Evolutionary conservation across 2,329 filamentous ascomycete genomes (phyloP).

Genomic region (Epichloe aotearoae): DNA sequence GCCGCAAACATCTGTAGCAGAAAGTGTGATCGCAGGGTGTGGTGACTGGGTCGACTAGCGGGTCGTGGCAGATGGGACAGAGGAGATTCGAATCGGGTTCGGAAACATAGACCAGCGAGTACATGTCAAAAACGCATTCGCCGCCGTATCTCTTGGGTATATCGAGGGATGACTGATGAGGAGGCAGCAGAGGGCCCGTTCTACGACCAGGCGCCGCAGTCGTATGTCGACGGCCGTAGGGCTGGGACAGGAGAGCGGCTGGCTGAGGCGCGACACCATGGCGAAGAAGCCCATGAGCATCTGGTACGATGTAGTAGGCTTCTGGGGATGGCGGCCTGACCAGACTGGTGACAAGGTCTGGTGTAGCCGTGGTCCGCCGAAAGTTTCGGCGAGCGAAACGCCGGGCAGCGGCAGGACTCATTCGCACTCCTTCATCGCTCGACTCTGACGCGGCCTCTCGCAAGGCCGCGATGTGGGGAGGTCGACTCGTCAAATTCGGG

Average conservation of each 20-base stretch:
- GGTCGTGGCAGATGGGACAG: conserved; percentile 45
- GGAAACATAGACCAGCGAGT: conserved; percentile 29
- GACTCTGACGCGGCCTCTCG: conserved; percentile 19
- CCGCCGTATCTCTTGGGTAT: conserved; percentile 26
- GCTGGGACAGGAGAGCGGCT: conserved; percentile 2
- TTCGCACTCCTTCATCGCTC: conserved; percentile 22
- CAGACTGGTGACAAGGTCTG: conserved; percentile 26
- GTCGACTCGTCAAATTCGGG: background rate
- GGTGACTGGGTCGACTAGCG: conserved; percentile 46
- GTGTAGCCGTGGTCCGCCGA: conserved; percentile 22
- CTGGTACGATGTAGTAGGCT: conserved; percentile 18
- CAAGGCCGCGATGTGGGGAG: background rate
- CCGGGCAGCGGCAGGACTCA: conserved; percentile 22
- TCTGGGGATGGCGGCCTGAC: conserved; percentile 26
- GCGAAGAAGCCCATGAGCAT: conserved; percentile 12
- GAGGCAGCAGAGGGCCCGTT: conserved; percentile 21
- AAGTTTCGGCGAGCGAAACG: conserved; percentile 24
- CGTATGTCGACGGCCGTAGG: conserved; percentile 9
- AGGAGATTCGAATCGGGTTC: conserved; percentile 34
- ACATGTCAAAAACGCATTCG: conserved; percentile 29
- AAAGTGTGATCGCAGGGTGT: conserved; percentile 54
- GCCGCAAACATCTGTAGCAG: conserved; percentile 42
- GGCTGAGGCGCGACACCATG: conserved; percentile 9
- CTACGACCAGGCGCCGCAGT: conserved; percentile 16
- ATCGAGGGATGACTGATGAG: conserved; percentile 25